Evolutionary conservation across 495 filamentous ascomycete species (phyloP), one percentile per base, ranked within the genome.

Genomic region (Neurospora sp.): DNA sequence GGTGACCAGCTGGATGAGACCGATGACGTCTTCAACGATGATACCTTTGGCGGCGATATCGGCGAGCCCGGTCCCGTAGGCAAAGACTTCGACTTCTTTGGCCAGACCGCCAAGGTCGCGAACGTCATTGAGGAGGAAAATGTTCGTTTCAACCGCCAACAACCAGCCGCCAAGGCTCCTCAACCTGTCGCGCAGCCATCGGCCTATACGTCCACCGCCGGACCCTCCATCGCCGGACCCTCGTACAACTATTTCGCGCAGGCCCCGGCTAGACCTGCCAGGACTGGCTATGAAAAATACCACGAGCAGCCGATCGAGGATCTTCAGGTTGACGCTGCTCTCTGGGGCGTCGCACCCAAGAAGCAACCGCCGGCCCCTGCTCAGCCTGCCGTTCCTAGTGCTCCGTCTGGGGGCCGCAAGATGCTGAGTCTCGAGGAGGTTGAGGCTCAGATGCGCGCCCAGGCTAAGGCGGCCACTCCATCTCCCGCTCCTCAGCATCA

Each of bases 341-440:
- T 99, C 18, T 99, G 96, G 96, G 93, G 92, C 11, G 87, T 92
- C 72, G 87, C 87, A 5, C 84, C 91, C 20, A 91, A 91, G 80
- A 88, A 90, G 77, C 74, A 81, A 1, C 83, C 84, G 39, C 79
- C 83, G 44, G 76, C 80, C n/a, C 77, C 80, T 11, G 44, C 76
- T 20, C 76, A 81, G 27, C 62, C 82, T 70, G 69, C 81, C 31
- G 79, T 82, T n/a, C 60, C 75, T 14, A 74, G 80, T 9, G 70
- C 74, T 4, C 54, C 80, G 39, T 70, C 79, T 27, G 80, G 84
- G 66, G 78, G 85, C n/a, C 91, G 89, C 78, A 97, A 94, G 84
- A 92, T 98, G 86, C 89, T 99, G 91, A 98, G 93, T 77, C 79
- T 99, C 74, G 96, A 98, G 79, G 96, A 98, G 82, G 96, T 99